Percentiles rank a stretch among this genome's conserved stretches.
Evolutionary conservation across 495 filamentous ascomycete genomes (phyloP).

Genomic region (Xylaria cubensis): DNA sequence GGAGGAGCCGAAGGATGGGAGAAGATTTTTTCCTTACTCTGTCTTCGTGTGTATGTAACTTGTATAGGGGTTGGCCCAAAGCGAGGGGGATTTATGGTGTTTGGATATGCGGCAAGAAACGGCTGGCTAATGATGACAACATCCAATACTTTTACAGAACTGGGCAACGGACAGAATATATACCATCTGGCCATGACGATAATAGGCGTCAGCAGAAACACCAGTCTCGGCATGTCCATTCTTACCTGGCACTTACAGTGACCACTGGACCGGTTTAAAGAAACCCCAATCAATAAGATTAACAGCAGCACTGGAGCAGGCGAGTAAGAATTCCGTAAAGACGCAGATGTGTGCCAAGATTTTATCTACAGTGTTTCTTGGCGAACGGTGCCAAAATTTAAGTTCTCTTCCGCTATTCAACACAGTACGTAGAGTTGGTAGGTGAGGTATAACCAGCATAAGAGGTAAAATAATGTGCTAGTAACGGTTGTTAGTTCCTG

Average conservation of each 20-base stretch:
- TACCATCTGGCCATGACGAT: not conserved
- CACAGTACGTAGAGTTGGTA: not conserved
- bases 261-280: slow-evolving; percentile 2
- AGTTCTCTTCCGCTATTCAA: not conserved
- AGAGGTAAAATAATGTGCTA: not conserved
- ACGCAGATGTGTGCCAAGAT: not conserved
- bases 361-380: slow-evolving; percentile 1
- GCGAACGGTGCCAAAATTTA: not conserved
- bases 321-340: not conserved
- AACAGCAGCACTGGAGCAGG: not conserved
- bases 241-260: not conserved
- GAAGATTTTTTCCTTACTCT: slow-evolving; percentile 17
- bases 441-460: not conserved
- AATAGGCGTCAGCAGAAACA: slow-evolving; percentile 9
- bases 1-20: slow-evolving; percentile 24
- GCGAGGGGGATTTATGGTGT: slow-evolving; percentile 4
- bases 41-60: not conserved
- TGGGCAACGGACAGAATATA: slow-evolving; percentile 1
- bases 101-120: not conserved
- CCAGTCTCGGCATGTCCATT: slow-evolving; percentile 3
- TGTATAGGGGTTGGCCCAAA: not conserved
- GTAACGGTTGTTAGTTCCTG: slow-evolving; percentile 4
- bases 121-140: not conserved
- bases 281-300: slow-evolving; percentile 1
- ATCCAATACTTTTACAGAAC: not conserved